These are phyloP conservation scores for Lactarius tabidus DNA, from an alignment of 768 basidiomycete genomes.

Conservation along the genomic window DNA sequence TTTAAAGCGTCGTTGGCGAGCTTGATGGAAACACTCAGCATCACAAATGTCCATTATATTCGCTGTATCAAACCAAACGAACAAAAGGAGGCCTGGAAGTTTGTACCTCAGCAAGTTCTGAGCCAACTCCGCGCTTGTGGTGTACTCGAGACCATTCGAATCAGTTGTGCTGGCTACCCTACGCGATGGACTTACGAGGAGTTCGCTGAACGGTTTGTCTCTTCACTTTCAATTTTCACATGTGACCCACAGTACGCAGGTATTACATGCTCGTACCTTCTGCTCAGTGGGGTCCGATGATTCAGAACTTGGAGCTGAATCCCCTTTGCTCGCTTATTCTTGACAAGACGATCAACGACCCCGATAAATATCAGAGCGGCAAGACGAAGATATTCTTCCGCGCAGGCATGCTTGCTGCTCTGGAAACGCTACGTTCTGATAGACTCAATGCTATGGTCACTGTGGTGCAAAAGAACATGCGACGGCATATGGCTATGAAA, in stretches of 20 bases:
- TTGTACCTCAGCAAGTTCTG: conserved; percentile 91
- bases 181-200: conserved; percentile 98
- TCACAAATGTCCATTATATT: conserved; percentile 98
- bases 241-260: conserved; percentile 39
- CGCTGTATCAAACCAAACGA: conserved; percentile 99
- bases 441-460: conserved; percentile 89
- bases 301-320: conserved; percentile 73
- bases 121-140: conserved; percentile 96
- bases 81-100: conserved; percentile 93
- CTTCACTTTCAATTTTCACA: neutral
- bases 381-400: conserved; percentile 99
- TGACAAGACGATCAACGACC: conserved; percentile 81
- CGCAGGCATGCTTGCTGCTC: conserved; percentile 95
- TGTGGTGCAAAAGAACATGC: conserved; percentile 96
- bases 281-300: conserved; percentile 81
- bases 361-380: conserved; percentile 96
- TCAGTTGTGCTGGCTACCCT: conserved; percentile 98
- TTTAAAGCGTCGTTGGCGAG: conserved; percentile 93
- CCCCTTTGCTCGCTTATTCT: conserved; percentile 82
- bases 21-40: conserved; percentile 95
- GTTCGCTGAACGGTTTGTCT: conserved; percentile 87
- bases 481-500: conserved; percentile 78
- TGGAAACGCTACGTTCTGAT: conserved; percentile 87
- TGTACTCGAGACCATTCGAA: conserved; percentile 97
- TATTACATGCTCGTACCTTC: conserved; percentile 97